phyloP scores from a whole-genome alignment of 345 rosid species.

The Alliaria petiolata region DNA sequence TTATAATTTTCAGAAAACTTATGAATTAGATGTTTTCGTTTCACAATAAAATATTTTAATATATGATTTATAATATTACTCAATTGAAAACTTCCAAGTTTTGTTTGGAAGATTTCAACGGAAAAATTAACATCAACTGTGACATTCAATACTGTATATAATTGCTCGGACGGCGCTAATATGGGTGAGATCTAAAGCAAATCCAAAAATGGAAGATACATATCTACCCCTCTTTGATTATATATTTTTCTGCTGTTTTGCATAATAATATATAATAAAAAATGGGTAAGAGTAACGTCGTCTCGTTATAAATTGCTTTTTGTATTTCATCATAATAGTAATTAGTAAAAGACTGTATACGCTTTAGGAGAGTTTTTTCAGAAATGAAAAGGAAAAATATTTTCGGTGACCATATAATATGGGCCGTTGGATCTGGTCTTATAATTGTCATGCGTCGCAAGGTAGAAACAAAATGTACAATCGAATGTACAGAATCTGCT shows the following conservation, averaged over 20 bases:
- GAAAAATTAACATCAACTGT: background rate
- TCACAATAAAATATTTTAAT: too few relatives aligned
- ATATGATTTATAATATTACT: too few relatives aligned
- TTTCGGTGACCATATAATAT: background rate
- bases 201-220: background rate
- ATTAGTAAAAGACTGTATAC: too few relatives aligned
- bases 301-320: background rate
- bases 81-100: too few relatives aligned
- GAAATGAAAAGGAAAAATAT: background rate
- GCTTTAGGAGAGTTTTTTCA: background rate
- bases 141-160: background rate
- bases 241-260: too few relatives aligned
- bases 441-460: background rate
- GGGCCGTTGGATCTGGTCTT: conserved; percentile 17
- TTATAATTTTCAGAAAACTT: too few relatives aligned
- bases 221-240: too few relatives aligned
- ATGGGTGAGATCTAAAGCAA: background rate
- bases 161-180: background rate
- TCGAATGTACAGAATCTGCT: conserved; percentile 35
- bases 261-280: too few relatives aligned
- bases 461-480: too few relatives aligned
- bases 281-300: too few relatives aligned
- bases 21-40: too few relatives aligned
- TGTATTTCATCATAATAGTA: background rate
- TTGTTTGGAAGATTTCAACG: too few relatives aligned